Evolutionary conservation across 1,284 basidiomycete genomes (phyloP), one percentile per base, ranked within the genome.

Genomic region (Microbotryum saponariae): DNA sequence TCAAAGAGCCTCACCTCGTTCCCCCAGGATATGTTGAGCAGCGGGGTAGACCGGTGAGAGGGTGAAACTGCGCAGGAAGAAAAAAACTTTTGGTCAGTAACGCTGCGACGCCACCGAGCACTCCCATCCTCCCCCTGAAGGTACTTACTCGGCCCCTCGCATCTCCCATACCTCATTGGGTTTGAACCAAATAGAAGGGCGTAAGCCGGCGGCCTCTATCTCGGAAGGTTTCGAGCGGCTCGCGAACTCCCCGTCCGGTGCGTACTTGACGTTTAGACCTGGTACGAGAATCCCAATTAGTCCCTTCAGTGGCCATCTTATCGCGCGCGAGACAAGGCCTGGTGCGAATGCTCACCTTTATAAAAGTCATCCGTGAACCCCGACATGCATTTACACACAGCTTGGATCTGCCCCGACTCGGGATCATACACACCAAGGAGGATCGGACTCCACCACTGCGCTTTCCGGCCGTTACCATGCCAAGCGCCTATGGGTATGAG

Each of bases 401-500:
- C 90, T 57, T 91, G 84, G 62, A 87, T 80, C 51, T 78, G 81
- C 18, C 85, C 89, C 4, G 79, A 80, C 61, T 82, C 80, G 20
- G 84, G 78, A 72, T 94, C 86, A 80, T 89, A 88, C 57, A 72
- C 60, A 25, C 87, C 91, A 37, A 96, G 81, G 16, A 97, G 79
- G 69, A 96, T 85, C 0, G 92, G 92, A 65, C 85, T 88, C 90
- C 91, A 97, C 91, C 91, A 96, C 31, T 83, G 82, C 10, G 85
- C 87, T 76, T 96, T 97, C 44, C 91, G 78, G n/a, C 92, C 92
- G 75, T 86, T 88, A 50, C 92, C 92, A 77, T 93, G 85, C 90
- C 88, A 93, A 21, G 87, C 89, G 45, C 85, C 89, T 62, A 89
- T 81, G 4, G 87, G 88, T n/a, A 88, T 81, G 54, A 81, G 74